These are phyloP conservation scores for Cryptococcus sp. DNA, from an alignment of 1,284 basidiomycete genomes.

Conservation along the genomic window DNA sequence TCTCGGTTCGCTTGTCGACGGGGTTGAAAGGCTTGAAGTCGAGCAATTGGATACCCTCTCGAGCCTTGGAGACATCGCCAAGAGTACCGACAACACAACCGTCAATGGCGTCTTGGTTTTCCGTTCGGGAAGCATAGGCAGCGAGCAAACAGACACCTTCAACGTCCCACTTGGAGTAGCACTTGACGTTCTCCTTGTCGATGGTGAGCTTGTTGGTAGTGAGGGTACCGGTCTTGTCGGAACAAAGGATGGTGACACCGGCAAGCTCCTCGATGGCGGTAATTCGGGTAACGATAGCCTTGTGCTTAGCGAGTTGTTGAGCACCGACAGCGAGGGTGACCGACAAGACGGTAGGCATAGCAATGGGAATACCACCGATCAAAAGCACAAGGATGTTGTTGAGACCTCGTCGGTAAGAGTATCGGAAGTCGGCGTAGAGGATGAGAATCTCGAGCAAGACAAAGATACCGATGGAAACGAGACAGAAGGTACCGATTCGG, in stretches of 20 bases:
- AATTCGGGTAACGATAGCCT: conserved; percentile 97
- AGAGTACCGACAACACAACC: conserved; percentile 76
- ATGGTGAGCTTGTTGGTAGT: conserved; percentile 99
- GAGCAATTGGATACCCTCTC: conserved; percentile 86
- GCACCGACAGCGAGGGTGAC: conserved; percentile 97
- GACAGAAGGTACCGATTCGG: conserved; percentile 91
- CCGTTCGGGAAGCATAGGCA: conserved; percentile 92
- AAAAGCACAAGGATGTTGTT: conserved; percentile 94
- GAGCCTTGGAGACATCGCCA: conserved; percentile 66
- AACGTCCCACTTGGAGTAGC: conserved; percentile 79
- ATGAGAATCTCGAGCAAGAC: conserved; percentile 83
- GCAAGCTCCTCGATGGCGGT: conserved; percentile 96
- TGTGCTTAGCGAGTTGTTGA: conserved; percentile 95
- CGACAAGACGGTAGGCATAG: conserved; percentile 94
- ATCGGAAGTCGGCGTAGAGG: conserved; percentile 80
- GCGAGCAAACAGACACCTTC: conserved; percentile 90
- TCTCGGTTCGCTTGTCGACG: conserved; percentile 97
- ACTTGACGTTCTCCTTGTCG: conserved; percentile 85
- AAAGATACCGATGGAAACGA: conserved; percentile 88
- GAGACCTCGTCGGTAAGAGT: conserved; percentile 85
- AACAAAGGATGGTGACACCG: conserved; percentile 93
- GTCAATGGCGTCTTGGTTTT: conserved; percentile 99
- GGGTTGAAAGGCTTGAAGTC: conserved; percentile 99
- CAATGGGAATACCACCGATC: conserved; percentile 98
- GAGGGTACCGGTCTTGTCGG: conserved; percentile 94